phyloP scores from a whole-genome alignment of 805 yeast genomes.

The Saccharomyces eubayanus region DNA sequence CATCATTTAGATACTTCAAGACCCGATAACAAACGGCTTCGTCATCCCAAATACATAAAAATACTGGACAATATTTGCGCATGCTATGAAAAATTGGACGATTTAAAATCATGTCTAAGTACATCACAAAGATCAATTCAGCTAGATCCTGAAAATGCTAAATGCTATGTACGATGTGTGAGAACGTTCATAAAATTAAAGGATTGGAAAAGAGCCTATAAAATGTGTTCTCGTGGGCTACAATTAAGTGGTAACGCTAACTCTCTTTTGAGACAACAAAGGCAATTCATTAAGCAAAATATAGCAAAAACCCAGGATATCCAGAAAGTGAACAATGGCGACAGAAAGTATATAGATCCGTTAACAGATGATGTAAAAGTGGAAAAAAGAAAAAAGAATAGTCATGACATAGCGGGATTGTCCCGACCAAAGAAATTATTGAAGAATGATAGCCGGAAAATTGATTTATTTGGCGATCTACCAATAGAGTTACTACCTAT shows the following conservation, averaged over 20 bases:
- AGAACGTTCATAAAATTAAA: conserved; percentile 18
- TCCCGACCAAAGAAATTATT: neutral
- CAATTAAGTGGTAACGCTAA: neutral
- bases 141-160: conserved; percentile 22
- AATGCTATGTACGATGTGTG: conserved; percentile 23
- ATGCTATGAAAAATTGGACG: conserved; percentile 23
- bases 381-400: neutral
- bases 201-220: conserved; percentile 17
- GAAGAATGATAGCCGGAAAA: neutral
- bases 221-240: conserved; percentile 4
- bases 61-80: conserved; percentile 25
- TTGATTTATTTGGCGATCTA: conserved; percentile 15
- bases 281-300: conserved; percentile 7
- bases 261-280: conserved; percentile 12
- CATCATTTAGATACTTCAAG: neutral
- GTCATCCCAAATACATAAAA: conserved; percentile 24
- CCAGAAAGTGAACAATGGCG: neutral
- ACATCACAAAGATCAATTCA: conserved; percentile 17
- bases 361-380: conserved; percentile 8
- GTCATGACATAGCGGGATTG: neutral
- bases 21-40: conserved; percentile 5
- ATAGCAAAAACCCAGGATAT: neutral
- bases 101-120: conserved; percentile 16
- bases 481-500: conserved; percentile 23
- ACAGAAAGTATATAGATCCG: conserved; percentile 18